Evolutionary conservation across 805 yeast genomes (phyloP).

Genomic region (Helenozyma rhizophorensis): DNA sequence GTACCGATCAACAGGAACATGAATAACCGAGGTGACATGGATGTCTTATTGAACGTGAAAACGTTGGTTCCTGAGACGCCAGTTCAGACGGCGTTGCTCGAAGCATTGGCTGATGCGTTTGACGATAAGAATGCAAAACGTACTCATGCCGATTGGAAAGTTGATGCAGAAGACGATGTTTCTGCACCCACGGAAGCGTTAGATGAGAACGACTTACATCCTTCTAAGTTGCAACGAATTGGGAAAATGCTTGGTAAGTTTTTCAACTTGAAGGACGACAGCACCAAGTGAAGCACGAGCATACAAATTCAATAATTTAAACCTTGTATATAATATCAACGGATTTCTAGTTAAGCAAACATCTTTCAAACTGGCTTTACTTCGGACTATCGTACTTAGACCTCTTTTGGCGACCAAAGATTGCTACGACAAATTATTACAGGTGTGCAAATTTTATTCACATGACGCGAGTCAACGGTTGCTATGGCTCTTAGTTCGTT

Average conservation of each 20-base stretch:
- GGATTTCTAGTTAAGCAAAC: no score
- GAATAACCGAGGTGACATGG: constrained; percentile 71
- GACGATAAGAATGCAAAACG: constrained; percentile 78
- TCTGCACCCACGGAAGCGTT: constrained; percentile 15
- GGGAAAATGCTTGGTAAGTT: constrained; percentile 57
- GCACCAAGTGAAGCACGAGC: no score
- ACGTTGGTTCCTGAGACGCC: constrained; percentile 74
- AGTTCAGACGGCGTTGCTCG: constrained; percentile 83
- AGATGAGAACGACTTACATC: constrained; percentile 40
- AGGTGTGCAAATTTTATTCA: no score
- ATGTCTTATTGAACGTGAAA: constrained; percentile 66
- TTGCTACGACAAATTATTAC: no score
- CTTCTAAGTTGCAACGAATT: constrained; percentile 49
- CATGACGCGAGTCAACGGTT: no score
- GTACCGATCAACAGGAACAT: constrained; percentile 61
- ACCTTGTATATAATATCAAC: no score
- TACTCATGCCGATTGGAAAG: constrained; percentile 43
- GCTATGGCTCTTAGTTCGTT: no score
- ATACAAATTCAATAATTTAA: no score
- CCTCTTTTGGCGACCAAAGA: no score
- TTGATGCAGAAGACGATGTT: constrained; percentile 25
- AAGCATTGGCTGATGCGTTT: constrained; percentile 89
- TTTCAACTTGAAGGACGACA: constrained; percentile 42
- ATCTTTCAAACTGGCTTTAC: no score
- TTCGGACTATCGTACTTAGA: no score